Evolutionary conservation across 768 basidiomycete species (phyloP), one percentile per base, ranked within the genome.

Genomic region (Phylloporus sp.): DNA sequence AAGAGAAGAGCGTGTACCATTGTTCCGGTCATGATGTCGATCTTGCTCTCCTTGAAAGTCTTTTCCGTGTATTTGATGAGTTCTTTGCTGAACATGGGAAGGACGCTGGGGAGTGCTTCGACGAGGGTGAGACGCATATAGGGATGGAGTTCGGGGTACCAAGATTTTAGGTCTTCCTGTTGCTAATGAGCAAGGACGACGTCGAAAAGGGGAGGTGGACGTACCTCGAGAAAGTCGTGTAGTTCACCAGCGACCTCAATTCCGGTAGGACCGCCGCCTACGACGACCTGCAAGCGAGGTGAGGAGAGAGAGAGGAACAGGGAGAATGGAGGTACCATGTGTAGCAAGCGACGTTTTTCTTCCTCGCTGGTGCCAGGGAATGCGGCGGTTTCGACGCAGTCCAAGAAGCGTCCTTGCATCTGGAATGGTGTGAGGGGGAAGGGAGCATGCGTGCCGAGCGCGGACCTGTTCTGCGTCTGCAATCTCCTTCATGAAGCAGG

Each of bases 401-500:
- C 92, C 74, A 94, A 74, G 66, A 94, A 88, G 38, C 78, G 81
- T 53, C 79, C 75, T 75, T 88, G 85, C 78, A 90, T 81, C 82
- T 86, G 54, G 9, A 37, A 21, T 10, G 0, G 38, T 17, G 35
- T 53, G 46, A 55, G 45, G 15, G n/a, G 29, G 44, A 17, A 13
- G 45, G 2, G 28, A 24, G 1, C 23, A 21, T 43, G 46, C 13
- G 11, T 18, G 32, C 6, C 2, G 39, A 27, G 34, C 14, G 52
- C 69, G 32, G 57, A 90, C 88, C 71, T 81, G 82, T 71, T 96
- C 93, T 22, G 94, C 96, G 65, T 98, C 96, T 44, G 77, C 71
- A n/a, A 96, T 69, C 66, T 99, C 96, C 74, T 98, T 99, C 84
- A 98, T 90, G 77, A 96, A 98, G 68, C 90, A 95, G 2, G 90